A percentile compares a stretch with the other conserved stretches of the same genome.
These are phyloP conservation scores for Aspergillus thermomutatus DNA, from an alignment of 2,329 filamentous ascomycete species.

Conservation along the genomic window DNA sequence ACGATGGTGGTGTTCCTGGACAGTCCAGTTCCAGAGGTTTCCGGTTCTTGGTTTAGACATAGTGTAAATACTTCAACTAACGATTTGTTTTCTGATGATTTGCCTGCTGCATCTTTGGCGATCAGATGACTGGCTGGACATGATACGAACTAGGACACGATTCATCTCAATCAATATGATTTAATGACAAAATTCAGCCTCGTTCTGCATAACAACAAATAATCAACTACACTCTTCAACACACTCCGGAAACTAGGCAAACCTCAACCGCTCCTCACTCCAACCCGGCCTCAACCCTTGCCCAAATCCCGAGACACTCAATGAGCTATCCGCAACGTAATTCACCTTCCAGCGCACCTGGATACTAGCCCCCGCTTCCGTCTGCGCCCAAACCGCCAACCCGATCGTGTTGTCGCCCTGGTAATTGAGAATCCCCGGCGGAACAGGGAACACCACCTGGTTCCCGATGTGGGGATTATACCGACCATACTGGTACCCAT, in stretches of 20 bases:
- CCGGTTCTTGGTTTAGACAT: slow-evolving; percentile 57
- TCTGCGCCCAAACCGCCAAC: slow-evolving; percentile 59
- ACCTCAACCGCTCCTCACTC: slow-evolving; percentile 38
- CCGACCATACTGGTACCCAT: slow-evolving; percentile 62
- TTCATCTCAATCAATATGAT: not conserved
- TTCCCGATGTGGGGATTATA: slow-evolving; percentile 61
- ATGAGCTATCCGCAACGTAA: slow-evolving; percentile 53
- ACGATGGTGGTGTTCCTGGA: slow-evolving; percentile 44
- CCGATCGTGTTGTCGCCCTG: slow-evolving; percentile 56
- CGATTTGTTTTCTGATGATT: not conserved
- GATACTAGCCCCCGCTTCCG: slow-evolving; percentile 49
- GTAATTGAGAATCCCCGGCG: slow-evolving; percentile 58
- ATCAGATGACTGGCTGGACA: not conserved
- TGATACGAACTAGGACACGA: not conserved
- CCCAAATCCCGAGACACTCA: slow-evolving; percentile 48
- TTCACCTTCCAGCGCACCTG: slow-evolving; percentile 52
- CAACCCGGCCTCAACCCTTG: slow-evolving; percentile 52
- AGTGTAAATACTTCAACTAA: not conserved
- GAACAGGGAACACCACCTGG: slow-evolving; percentile 59
- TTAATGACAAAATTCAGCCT: not conserved
- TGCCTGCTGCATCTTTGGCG: not conserved
- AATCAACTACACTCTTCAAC: not conserved
- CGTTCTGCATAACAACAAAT: not conserved
- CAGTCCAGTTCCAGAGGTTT: slow-evolving; percentile 61
- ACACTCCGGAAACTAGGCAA: slow-evolving; percentile 23